Evolutionary conservation across 768 basidiomycete species (phyloP), one percentile per base, ranked within the genome.

Genomic region (Hericium alpestre): DNA sequence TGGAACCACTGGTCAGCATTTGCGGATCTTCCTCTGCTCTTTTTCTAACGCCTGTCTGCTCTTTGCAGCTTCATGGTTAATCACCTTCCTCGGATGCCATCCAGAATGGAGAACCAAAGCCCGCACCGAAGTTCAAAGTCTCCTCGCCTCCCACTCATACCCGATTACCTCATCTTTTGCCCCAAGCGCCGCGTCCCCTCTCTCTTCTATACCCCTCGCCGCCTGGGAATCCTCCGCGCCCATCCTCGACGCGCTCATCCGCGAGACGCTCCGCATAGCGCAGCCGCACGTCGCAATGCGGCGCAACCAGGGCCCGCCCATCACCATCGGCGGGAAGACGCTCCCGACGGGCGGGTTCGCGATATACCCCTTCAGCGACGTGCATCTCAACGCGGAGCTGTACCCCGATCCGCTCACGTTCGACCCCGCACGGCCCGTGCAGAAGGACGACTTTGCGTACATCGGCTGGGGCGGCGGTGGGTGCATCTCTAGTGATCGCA

Each of bases 201-300:
- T 90, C 23, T 74, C 82, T 18, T 70, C 76, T 41, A 76, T 89
- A 55, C 83, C 88, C 1, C 74, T 90, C 18, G 75, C 81, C 62
- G 77, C 76, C 11, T 90, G 87, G 87, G 87, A 90, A 68, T 65
- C 72, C 1, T 74, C 81, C 58, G 86, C 81, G 27, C 87, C 87
- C 16, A 74, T 85, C 56, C 75, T 89, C 38, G 88, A 90, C 66
- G 76, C 81, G 50, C 74, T 89, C 64, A 83, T 90, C 64, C 79
- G 79, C 61, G 87, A 90, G 71, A 88, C 87, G 38, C 80, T 87
- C 22, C 83, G 87, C 40, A 72, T 90, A 50, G 86, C 87, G 10
- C 85, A 89, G 73, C 86, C 87, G 46, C 86, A 89, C 69, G 80
- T 80, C 1, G 87, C 87, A 57, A 87, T 89, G 86, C 79, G 88